Conservation (phyloP, 1,139 yeast species). For the Schwanniomyces etchellsii region DNA sequence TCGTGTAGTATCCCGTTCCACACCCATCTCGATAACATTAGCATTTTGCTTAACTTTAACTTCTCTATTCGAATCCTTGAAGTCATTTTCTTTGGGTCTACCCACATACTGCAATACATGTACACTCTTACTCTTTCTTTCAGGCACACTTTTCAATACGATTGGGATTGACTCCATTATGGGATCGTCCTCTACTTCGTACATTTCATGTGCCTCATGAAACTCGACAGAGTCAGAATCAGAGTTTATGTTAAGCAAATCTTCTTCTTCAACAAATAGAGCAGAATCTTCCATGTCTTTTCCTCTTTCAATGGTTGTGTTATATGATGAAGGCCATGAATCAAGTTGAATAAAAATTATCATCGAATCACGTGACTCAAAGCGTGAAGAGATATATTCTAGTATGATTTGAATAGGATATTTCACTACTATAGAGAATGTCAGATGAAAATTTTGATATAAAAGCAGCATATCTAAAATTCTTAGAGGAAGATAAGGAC, state of each 20-base stretch:
- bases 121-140: constrained; percentile 9
- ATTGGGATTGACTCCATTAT: constrained; percentile 74
- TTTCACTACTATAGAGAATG: background rate
- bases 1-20: constrained; percentile 58
- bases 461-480: constrained; percentile 70
- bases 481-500: constrained; percentile 80
- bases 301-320: too few relatives aligned
- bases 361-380: background rate
- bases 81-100: constrained; percentile 47
- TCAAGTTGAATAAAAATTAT: too few relatives aligned
- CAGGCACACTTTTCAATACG: constrained; percentile 12
- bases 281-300: constrained; percentile 1
- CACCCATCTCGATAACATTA: constrained; percentile 55
- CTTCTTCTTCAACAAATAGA: constrained; percentile 13
- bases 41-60: constrained; percentile 61
- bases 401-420: background rate
- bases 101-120: constrained; percentile 68
- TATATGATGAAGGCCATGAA: too few relatives aligned
- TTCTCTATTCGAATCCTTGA: constrained; percentile 35
- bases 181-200: constrained; percentile 60
- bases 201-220: constrained; percentile 10
- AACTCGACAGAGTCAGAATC: constrained; percentile 7
- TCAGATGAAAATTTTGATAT: constrained; percentile 59
- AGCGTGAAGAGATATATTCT: background rate
- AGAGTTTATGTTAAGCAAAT: constrained; percentile 7